Percentiles rank a stretch among this genome's conserved stretches.
These are phyloP conservation scores for Flaveria sonorensis DNA, from an alignment of 129 eudicot species.

Conservation along the genomic window DNA sequence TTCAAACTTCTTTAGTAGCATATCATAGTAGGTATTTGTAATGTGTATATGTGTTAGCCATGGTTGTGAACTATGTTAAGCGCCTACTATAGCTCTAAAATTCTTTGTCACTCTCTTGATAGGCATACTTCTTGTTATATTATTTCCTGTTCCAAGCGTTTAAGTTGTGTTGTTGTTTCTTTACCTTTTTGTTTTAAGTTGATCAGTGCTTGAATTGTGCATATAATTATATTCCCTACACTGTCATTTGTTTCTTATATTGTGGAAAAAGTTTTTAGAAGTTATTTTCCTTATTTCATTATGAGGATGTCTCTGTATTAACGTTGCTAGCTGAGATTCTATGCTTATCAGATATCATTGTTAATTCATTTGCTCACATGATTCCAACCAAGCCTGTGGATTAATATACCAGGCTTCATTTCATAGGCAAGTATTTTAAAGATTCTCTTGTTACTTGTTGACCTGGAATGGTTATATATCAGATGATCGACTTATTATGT, in stretches of 20 bases:
- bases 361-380: slow-evolving; percentile 93
- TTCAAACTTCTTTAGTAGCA: slow-evolving; percentile 24
- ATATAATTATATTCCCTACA: background rate
- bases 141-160: background rate
- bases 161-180: background rate
- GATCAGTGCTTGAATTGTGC: background rate
- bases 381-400: slow-evolving; percentile 93
- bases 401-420: slow-evolving; percentile 76
- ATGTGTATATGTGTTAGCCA: background rate
- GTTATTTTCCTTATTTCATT: slow-evolving; percentile 1
- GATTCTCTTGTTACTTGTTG: slow-evolving; percentile 3
- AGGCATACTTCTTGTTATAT: slow-evolving; percentile 3
- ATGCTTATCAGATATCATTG: slow-evolving; percentile 95
- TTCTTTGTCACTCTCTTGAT: background rate
- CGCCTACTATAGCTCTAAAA: background rate
- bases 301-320: slow-evolving; percentile 85
- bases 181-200: background rate
- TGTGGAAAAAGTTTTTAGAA: slow-evolving; percentile 9
- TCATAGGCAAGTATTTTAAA: slow-evolving; percentile 55
- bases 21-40: background rate
- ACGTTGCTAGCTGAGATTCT: slow-evolving; percentile 91
- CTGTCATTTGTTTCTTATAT: slow-evolving; percentile 16
- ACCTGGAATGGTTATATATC: slow-evolving; percentile 1
- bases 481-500: background rate
- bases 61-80: slow-evolving; percentile 13